These are phyloP conservation scores for Plasmodium vivax DNA, from an alignment of 169 alveolate species.

Conservation along the genomic window DNA sequence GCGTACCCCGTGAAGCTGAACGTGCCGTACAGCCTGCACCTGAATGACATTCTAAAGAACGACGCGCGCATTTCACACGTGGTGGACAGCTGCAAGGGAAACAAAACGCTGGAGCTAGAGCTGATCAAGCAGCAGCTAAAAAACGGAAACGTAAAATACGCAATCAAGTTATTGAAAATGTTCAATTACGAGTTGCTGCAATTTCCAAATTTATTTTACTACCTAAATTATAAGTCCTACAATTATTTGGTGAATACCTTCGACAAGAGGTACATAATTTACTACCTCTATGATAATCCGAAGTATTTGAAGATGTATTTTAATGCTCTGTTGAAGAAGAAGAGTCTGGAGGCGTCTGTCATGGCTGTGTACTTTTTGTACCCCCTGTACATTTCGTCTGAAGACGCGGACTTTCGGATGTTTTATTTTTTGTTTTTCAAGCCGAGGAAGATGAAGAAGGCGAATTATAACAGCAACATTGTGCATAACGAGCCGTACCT, in stretches of 20 bases:
- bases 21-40: constrained; percentile 5
- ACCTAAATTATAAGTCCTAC: constrained; percentile 58
- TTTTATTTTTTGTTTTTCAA: constrained; percentile 39
- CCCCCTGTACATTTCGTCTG: constrained; percentile 38
- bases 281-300: constrained; percentile 58
- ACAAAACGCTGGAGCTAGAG: constrained; percentile 57
- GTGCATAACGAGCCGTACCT: not conserved
- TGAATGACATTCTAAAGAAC: constrained; percentile 21
- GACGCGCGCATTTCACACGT: constrained; percentile 11
- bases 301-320: constrained; percentile 61
- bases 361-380: constrained; percentile 51
- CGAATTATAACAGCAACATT: not conserved
- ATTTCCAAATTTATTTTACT: constrained; percentile 57
- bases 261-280: constrained; percentile 55
- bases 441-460: not conserved
- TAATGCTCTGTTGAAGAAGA: constrained; percentile 35
- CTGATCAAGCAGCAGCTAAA: constrained; percentile 30
- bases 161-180: constrained; percentile 34
- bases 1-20: constrained; percentile 33
- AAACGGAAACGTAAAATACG: constrained; percentile 54
- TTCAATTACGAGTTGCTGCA: constrained; percentile 55
- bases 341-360: constrained; percentile 11
- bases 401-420: constrained; percentile 33
- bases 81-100: constrained; percentile 31
- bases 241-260: constrained; percentile 42